Base-by-base conservation (phyloP, 1,284 basidiomycete genomes). In the Grifola frondosa region DNA sequence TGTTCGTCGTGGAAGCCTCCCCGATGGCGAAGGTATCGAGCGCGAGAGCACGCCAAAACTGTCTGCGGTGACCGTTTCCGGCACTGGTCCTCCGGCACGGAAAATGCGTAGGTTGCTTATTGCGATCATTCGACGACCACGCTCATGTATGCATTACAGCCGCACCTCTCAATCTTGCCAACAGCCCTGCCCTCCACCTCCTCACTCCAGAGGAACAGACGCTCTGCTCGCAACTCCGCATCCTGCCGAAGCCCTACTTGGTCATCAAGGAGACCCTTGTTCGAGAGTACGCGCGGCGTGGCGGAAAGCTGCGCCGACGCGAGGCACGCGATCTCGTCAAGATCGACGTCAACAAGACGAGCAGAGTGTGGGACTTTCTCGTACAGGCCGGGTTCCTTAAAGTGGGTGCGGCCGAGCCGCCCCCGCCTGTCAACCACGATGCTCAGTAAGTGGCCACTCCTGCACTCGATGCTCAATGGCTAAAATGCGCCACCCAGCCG, bases 261-360 rank as follows among this genome's bases (percentile, higher is more conserved):
- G 80, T 87, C 45, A 89, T 97, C 69, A 97, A 97, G 63, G 91
- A 96, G 66, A 88, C 87, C 7, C 79, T 96, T 32, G 83, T 97
- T 19, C 80, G 91, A 25, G 94, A 97, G 67, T 95, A 92, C 59
- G 89, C 90, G 6, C 77, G 91, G n/a, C 76, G 91, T 43, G 86
- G 88, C 23, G 93, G 92, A 11, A 85, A 88, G 63, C 74, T 96
- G 21, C 84, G 88, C 37, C 76, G 89, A 16, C 75, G 91, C 42
- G 91, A 95, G 65, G 91, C 91, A 13, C 77, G 89, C 42, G 89
- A 92, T 63, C 74, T 94, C 52, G 84, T 94, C 60, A 92, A 91
- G 65, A 91, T 94, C 53, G 91, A 95, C 63, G 90, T 91, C 46
- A 92, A 92, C 66, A 94, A 95, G 68, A 91, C 89, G 5, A 87